These are phyloP conservation scores for Lactarius indigo DNA, from an alignment of 768 basidiomycete species.

Conservation along the genomic window DNA sequence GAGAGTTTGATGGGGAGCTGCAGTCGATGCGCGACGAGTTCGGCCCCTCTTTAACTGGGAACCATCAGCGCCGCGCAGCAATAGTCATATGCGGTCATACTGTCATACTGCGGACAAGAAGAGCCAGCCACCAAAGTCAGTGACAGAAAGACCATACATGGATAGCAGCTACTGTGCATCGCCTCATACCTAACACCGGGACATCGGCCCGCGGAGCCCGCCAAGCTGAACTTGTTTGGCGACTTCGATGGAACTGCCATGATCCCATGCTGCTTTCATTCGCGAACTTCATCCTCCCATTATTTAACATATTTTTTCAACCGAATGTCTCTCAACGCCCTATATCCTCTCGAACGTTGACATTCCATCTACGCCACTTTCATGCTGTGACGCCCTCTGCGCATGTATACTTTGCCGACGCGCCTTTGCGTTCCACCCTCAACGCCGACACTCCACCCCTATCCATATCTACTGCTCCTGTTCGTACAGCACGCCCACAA, in stretches of 20 bases:
- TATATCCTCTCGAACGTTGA: conserved; percentile 1
- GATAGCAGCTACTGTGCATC: background rate
- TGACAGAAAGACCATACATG: background rate
- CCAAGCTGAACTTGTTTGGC: background rate
- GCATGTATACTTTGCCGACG: conserved; percentile 55
- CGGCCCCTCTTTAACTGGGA: background rate
- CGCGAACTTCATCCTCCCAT: background rate
- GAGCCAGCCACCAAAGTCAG: background rate
- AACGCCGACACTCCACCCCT: conserved; percentile 12
- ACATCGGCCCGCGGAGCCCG: background rate
- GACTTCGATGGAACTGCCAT: background rate
- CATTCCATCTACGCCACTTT: conserved; percentile 59
- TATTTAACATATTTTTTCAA: conserved; percentile 2
- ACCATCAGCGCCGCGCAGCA: background rate
- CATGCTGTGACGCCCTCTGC: conserved; percentile 47
- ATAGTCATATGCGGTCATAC: background rate
- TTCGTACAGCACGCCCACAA: conserved; percentile 12
- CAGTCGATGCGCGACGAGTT: background rate
- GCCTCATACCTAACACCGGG: background rate
- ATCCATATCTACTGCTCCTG: background rate
- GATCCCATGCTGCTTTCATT: background rate
- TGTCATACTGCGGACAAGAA: background rate
- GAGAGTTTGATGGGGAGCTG: background rate
- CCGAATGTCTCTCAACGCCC: background rate
- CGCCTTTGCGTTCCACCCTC: conserved; percentile 28